Conservation (phyloP, 2,329 filamentous ascomycete genomes). For the Nemania bipapillata region DNA sequence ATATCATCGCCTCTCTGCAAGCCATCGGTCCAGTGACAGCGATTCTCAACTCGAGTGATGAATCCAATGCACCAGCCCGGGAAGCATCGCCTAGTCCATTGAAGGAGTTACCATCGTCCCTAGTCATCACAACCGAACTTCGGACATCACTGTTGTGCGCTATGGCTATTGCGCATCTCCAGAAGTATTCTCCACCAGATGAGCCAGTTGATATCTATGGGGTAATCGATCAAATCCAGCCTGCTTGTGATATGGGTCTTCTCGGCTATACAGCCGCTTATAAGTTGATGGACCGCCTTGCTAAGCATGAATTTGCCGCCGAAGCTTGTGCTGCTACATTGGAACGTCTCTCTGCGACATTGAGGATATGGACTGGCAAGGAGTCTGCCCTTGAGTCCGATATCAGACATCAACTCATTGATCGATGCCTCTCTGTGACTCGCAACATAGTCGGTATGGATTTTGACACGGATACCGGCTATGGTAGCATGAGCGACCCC, state of each 20-base stretch:
- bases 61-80: slow-evolving; percentile 22
- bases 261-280: slow-evolving; percentile 70
- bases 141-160: slow-evolving; percentile 69
- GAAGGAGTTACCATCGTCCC: slow-evolving; percentile 59
- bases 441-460: slow-evolving; percentile 70
- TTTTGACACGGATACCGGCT: slow-evolving; percentile 64
- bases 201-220: slow-evolving; percentile 62
- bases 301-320: slow-evolving; percentile 59
- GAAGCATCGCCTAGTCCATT: slow-evolving; percentile 53
- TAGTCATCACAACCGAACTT: slow-evolving; percentile 62
- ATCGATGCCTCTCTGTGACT: slow-evolving; percentile 66
- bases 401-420: slow-evolving; percentile 65
- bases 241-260: slow-evolving; percentile 61
- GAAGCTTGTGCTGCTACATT: slow-evolving; percentile 61
- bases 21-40: slow-evolving; percentile 59
- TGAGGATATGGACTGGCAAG: slow-evolving; percentile 70
- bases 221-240: slow-evolving; percentile 59
- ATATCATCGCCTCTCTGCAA: slow-evolving; percentile 67
- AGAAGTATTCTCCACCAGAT: slow-evolving; percentile 55
- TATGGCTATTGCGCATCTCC: slow-evolving; percentile 69
- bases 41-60: slow-evolving; percentile 49
- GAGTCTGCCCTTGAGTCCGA: slow-evolving; percentile 63
- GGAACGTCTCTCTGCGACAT: slow-evolving; percentile 66
- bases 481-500: slow-evolving; percentile 58
- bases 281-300: slow-evolving; percentile 66